These are phyloP conservation scores for Triangularia setosa DNA, from an alignment of 2,329 filamentous ascomycete genomes.

Conservation along the genomic window DNA sequence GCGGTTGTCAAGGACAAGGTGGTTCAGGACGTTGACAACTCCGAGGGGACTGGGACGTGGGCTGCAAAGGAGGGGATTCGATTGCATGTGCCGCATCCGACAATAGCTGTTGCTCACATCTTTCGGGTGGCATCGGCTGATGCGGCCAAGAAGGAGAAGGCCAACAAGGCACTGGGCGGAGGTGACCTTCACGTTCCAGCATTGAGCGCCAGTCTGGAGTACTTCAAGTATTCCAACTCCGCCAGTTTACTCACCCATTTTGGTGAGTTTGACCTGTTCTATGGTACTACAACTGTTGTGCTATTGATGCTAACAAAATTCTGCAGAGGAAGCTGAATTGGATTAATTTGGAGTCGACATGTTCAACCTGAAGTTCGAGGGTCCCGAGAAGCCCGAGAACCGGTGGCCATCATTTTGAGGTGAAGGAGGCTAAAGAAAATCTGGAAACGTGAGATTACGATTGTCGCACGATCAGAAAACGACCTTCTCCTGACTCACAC, in stretches of 20 bases:
- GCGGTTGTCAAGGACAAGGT: slow-evolving; percentile 65
- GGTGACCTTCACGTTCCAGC: slow-evolving; percentile 58
- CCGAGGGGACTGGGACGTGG: slow-evolving; percentile 66
- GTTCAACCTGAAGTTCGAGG: slow-evolving; percentile 57
- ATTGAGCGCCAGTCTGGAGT: slow-evolving; percentile 60
- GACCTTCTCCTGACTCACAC: too few relatives aligned
- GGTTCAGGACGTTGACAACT: slow-evolving; percentile 63
- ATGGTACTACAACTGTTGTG: slow-evolving; percentile 32
- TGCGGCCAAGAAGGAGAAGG: slow-evolving; percentile 49
- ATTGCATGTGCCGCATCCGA: slow-evolving; percentile 61
- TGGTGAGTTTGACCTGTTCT: slow-evolving; percentile 39
- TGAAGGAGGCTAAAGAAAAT: slow-evolving; percentile 40
- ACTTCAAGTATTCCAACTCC: slow-evolving; percentile 60
- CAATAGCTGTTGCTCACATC: slow-evolving; percentile 59
- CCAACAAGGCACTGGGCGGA: slow-evolving; percentile 43
- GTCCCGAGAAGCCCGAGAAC: slow-evolving; percentile 48
- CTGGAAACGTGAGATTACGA: background rate
- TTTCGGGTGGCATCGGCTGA: slow-evolving; percentile 62
- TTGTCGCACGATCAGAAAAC: too few relatives aligned
- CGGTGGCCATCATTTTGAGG: slow-evolving; percentile 62
- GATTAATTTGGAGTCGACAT: slow-evolving; percentile 68
- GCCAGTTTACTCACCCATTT: slow-evolving; percentile 62
- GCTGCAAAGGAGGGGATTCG: slow-evolving; percentile 57
- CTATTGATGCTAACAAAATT: background rate
- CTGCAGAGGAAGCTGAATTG: slow-evolving; percentile 48